phyloP scores from a whole-genome alignment of 2,329 filamentous ascomycete species.

The Exophiala bonariae region DNA sequence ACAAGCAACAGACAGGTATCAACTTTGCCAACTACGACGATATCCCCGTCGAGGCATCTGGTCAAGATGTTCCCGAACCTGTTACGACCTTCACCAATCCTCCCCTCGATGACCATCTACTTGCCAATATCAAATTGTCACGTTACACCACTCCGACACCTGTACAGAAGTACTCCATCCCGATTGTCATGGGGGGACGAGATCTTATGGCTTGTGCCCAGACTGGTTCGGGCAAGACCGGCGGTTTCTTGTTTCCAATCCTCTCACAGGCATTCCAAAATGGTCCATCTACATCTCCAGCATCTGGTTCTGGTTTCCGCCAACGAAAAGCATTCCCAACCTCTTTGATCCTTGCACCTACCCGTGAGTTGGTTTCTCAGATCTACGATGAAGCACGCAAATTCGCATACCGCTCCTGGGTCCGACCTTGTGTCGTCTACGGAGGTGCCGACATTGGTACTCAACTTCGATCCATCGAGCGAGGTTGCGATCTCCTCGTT shows the following conservation, averaged over 20 bases:
- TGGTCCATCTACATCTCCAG: conserved; percentile 72
- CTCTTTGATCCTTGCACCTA: conserved; percentile 91
- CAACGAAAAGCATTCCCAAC: conserved; percentile 98
- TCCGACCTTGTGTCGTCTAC: conserved; percentile 96
- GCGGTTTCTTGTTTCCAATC: conserved; percentile 98
- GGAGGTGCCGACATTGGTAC: conserved; percentile 98
- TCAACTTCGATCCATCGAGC: conserved; percentile 97
- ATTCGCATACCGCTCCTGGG: conserved; percentile 98
- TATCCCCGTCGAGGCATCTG: conserved; percentile 96
- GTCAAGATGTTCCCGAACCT: conserved; percentile 87
- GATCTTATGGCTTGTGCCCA: conserved; percentile 99
- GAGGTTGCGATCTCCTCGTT: conserved; percentile 93
- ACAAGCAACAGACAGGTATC: conserved; percentile 97
- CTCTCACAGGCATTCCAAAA: conserved; percentile 94
- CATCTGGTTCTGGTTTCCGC: conserved; percentile 73
- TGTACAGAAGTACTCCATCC: conserved; percentile 99
- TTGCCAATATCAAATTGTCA: conserved; percentile 89
- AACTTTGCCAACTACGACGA: conserved; percentile 99
- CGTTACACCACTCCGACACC: conserved; percentile 95
- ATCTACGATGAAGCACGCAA: conserved; percentile 98
- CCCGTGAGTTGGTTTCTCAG: conserved; percentile 96
- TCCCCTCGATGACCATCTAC: conserved; percentile 88
- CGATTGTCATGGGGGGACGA: conserved; percentile 96
- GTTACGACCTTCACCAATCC: conserved; percentile 90
- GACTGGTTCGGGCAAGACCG: conserved; percentile 99